A percentile compares a stretch with the other conserved stretches of the same genome.
phyloP scores from a whole-genome alignment of 225 moss, liverwort and hornwort species.

The Physcomitrellopsis africana region DNA sequence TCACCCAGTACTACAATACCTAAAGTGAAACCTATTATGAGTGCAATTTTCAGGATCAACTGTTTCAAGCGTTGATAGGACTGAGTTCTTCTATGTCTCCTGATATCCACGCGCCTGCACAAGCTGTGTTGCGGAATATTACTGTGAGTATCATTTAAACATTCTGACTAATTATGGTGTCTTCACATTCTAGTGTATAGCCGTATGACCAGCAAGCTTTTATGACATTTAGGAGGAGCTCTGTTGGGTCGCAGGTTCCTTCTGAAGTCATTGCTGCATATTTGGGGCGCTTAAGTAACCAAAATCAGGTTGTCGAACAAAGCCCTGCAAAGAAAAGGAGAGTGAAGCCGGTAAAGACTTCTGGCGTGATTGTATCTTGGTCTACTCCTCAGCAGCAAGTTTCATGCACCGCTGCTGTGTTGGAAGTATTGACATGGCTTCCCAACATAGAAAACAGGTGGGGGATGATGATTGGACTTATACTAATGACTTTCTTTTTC shows the following conservation, averaged over 20 bases:
- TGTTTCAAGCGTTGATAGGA: conserved; percentile 46
- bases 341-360: conserved; percentile 23
- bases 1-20: neutral
- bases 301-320: conserved; percentile 29
- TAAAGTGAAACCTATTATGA: conserved; percentile 11
- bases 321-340: conserved; percentile 58
- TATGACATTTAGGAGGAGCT: conserved; percentile 25
- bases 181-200: neutral
- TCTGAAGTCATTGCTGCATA: conserved; percentile 41
- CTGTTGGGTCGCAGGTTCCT: conserved; percentile 46
- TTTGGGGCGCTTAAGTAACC: conserved; percentile 37
- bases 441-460: conserved; percentile 52
- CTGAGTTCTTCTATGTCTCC: conserved; percentile 40
- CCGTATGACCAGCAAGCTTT: neutral
- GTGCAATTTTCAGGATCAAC: conserved; percentile 40
- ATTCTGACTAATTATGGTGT: neutral
- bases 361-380: conserved; percentile 31
- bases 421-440: conserved; percentile 64
- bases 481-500: neutral
- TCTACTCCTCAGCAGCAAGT: conserved; percentile 46
- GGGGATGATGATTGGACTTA: conserved; percentile 9
- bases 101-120: conserved; percentile 43
- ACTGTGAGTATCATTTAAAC: conserved; percentile 29
- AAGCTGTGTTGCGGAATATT: conserved; percentile 42
- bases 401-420: conserved; percentile 40